These are phyloP conservation scores for Ascochyta pisi DNA, from an alignment of 2,329 filamentous ascomycete species.

Conservation along the genomic window DNA sequence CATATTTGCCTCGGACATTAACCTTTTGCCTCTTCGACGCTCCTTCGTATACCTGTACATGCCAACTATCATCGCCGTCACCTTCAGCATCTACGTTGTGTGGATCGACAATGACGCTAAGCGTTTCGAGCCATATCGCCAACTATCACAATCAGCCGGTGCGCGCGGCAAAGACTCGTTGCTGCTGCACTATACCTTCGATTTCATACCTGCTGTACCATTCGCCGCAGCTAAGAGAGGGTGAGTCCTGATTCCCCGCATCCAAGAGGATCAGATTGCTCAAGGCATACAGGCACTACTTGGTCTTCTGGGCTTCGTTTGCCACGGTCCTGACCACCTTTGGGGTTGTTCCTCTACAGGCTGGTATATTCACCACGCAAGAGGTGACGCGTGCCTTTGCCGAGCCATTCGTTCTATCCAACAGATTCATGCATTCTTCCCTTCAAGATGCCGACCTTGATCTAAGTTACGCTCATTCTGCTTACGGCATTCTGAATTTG, in stretches of 20 bases:
- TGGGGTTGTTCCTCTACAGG: conserved; percentile 61
- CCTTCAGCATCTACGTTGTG: conserved; percentile 63
- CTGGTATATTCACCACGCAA: conserved; percentile 56
- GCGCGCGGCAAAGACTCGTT: conserved; percentile 55
- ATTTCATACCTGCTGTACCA: conserved; percentile 54
- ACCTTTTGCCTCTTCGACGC: conserved; percentile 50
- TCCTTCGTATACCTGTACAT: conserved; percentile 54
- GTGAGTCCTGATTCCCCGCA: not conserved
- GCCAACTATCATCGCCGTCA: conserved; percentile 61
- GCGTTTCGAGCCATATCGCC: conserved; percentile 65
- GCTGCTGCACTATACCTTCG: conserved; percentile 61
- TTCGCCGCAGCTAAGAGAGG: not conserved
- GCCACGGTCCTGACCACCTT: conserved; percentile 61
- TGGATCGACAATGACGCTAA: conserved; percentile 67
- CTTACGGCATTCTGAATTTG: conserved; percentile 57
- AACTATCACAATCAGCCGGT: conserved; percentile 57
- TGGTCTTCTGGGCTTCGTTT: conserved; percentile 56
- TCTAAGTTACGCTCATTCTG: conserved; percentile 51
- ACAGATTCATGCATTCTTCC: conserved; percentile 28
- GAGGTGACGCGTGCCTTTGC: conserved; percentile 26
- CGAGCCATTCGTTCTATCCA: conserved; percentile 19
- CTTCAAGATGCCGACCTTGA: conserved; percentile 43
- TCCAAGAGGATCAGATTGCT: not conserved
- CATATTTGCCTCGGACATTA: conserved; percentile 45
- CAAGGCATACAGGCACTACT: conserved; percentile 56